Evolutionary conservation across 2,329 filamentous ascomycete species (phyloP).

Genomic region (Penicillium griseofulvum): DNA sequence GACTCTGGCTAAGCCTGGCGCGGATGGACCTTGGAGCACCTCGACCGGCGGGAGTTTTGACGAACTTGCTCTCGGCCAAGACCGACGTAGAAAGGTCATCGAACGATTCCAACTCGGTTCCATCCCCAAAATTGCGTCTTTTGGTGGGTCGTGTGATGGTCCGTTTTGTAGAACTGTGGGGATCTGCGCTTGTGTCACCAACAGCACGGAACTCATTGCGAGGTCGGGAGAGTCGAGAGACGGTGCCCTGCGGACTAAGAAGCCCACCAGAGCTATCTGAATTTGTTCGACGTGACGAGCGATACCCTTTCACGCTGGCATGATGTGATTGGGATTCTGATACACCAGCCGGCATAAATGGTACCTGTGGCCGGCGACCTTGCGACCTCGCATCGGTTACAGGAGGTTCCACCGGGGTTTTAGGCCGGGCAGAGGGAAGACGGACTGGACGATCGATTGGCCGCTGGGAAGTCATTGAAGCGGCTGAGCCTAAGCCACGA

Average conservation of each 20-base stretch:
- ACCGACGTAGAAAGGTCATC: conserved; percentile 91
- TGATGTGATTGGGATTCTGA: conserved; percentile 76
- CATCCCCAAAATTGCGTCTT: conserved; percentile 79
- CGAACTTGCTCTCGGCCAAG: conserved; percentile 74
- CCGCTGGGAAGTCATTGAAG: conserved; percentile 34
- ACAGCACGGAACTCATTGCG: conserved; percentile 50
- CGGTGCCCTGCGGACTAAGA: conserved; percentile 39
- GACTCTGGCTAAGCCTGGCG: conserved; percentile 49
- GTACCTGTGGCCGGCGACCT: conserved; percentile 61
- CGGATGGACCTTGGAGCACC: conserved; percentile 64
- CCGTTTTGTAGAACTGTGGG: conserved; percentile 59
- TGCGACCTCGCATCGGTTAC: conserved; percentile 38
- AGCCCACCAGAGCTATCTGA: conserved; percentile 66
- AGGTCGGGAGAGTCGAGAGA: conserved; percentile 41
- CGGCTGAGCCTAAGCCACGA: conserved; percentile 43
- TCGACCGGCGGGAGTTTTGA: conserved; percentile 72
- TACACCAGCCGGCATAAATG: conserved; percentile 76
- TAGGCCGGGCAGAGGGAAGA: conserved; percentile 50
- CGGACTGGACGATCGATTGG: conserved; percentile 38
- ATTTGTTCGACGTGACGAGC: conserved; percentile 74
- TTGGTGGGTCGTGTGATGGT: conserved; percentile 71
- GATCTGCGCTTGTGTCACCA: conserved; percentile 50
- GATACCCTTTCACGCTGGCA: conserved; percentile 66
- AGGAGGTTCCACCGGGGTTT: conserved; percentile 67
- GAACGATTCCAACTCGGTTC: conserved; percentile 86